Conservation (phyloP, 2,329 filamentous ascomycete genomes). For the Diaporthe longicolla region DNA sequence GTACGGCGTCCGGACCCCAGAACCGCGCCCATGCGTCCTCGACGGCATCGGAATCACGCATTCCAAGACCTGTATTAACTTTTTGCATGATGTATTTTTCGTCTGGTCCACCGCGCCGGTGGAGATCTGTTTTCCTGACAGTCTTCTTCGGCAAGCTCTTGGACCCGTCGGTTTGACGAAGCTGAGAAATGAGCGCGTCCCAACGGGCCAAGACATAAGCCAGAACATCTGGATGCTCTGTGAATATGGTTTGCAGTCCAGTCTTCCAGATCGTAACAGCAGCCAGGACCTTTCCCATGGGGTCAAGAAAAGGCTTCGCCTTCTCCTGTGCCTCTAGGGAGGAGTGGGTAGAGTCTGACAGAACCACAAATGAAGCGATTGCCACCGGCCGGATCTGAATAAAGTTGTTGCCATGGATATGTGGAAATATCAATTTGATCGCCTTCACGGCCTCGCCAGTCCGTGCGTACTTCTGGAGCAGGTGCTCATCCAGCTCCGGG, state of each 20-base stretch:
- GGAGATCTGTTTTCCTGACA: neutral
- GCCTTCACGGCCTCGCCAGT: slow-evolving; percentile 48
- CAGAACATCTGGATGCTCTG: slow-evolving; percentile 43
- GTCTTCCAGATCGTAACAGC: slow-evolving; percentile 35
- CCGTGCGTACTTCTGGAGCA: slow-evolving; percentile 42
- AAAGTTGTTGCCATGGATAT: slow-evolving; percentile 48
- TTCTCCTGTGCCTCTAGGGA: slow-evolving; percentile 42
- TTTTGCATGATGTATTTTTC: slow-evolving; percentile 45
- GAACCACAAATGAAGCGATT: slow-evolving; percentile 56
- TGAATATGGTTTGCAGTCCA: slow-evolving; percentile 45
- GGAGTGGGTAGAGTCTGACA: slow-evolving; percentile 51
- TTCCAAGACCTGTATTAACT: slow-evolving; percentile 48
- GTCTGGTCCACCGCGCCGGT: neutral
- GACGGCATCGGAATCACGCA: slow-evolving; percentile 46
- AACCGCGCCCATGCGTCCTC: slow-evolving; percentile 49
- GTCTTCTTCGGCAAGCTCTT: neutral
- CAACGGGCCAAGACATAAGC: slow-evolving; percentile 44
- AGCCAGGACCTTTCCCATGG: slow-evolving; percentile 45
- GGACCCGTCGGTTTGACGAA: slow-evolving; percentile 26
- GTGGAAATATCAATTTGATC: slow-evolving; percentile 54
- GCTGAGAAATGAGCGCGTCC: slow-evolving; percentile 37
- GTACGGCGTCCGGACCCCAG: slow-evolving; percentile 47
- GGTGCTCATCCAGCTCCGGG: slow-evolving; percentile 37
- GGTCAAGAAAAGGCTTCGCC: slow-evolving; percentile 47
- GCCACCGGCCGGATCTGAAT: slow-evolving; percentile 51